phyloP scores from a whole-genome alignment of 805 yeast genomes.

The Barnettozyma vustinii region DNA sequence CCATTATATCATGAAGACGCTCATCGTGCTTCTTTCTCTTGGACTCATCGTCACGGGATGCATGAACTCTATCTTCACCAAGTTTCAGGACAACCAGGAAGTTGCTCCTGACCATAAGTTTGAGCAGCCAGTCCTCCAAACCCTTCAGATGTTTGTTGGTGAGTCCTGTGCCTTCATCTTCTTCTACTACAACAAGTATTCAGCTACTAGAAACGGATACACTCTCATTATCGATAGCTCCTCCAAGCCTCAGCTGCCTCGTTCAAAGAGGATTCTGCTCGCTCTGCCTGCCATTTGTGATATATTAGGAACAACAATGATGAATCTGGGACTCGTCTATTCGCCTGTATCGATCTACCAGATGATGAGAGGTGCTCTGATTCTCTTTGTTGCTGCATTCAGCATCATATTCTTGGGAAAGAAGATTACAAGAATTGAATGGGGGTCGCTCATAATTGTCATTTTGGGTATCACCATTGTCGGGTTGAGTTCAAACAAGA shows the following conservation, averaged over 20 bases:
- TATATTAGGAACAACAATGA: constrained; percentile 64
- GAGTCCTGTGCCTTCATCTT: constrained; percentile 49
- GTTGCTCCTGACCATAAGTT: constrained; percentile 47
- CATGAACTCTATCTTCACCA: constrained; percentile 66
- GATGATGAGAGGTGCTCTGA: constrained; percentile 79
- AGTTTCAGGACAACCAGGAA: constrained; percentile 72
- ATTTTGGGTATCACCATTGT: constrained; percentile 66
- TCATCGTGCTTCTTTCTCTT: constrained; percentile 16
- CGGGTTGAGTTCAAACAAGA: constrained; percentile 59
- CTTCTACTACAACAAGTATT: constrained; percentile 27
- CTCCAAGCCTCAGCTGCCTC: constrained; percentile 17
- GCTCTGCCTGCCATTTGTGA: constrained; percentile 70
- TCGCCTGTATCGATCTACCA: constrained; percentile 79
- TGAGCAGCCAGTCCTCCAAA: constrained; percentile 76
- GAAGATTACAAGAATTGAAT: constrained; percentile 53
- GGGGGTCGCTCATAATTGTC: constrained; percentile 63
- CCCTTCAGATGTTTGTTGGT: constrained; percentile 78
- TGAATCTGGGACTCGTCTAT: constrained; percentile 69
- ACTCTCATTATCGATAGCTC: constrained; percentile 2
- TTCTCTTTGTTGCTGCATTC: constrained; percentile 68
- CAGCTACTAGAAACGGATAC: constrained; percentile 2
- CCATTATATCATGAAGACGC: constrained; percentile 10
- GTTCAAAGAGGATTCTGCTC: constrained; percentile 30
- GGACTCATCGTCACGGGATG: constrained; percentile 69
- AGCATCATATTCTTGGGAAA: constrained; percentile 58